phyloP scores from a whole-genome alignment of 2,329 filamentous ascomycete species.

The Parafenestella ontariensis region DNA sequence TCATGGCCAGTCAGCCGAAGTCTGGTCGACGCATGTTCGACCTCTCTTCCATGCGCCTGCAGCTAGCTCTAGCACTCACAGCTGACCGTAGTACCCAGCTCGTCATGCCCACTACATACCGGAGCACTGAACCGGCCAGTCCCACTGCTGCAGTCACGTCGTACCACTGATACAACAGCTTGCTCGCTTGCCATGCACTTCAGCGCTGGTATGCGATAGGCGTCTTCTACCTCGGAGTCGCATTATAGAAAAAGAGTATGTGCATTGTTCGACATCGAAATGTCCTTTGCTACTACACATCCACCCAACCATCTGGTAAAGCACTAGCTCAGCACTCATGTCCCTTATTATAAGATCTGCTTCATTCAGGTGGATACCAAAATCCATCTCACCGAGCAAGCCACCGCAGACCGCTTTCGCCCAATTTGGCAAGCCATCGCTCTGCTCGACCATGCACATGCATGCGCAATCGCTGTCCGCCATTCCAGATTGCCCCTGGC shows the following conservation, averaged over 20 bases:
- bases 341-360: neutral
- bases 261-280: neutral
- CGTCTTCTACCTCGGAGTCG: neutral
- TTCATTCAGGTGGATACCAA: neutral
- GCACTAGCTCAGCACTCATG: neutral
- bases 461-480: constrained; percentile 7
- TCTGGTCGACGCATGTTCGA: constrained; percentile 20
- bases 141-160: neutral
- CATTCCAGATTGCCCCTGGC: constrained; percentile 1
- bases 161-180: no score
- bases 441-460: neutral
- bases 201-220: no score
- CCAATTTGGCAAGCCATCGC: neutral
- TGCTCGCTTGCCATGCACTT: no score
- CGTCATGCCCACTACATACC: neutral
- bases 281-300: neutral
- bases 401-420: neutral
- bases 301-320: neutral
- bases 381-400: neutral
- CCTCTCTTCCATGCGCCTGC: constrained; percentile 20
- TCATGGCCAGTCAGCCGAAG: constrained; percentile 1
- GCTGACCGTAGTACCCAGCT: neutral
- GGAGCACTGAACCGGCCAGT: neutral
- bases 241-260: neutral
- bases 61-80: constrained; percentile 13